These are phyloP conservation scores for Phytophthora podocarpi DNA, from an alignment of 352 stramenopile genomes.

Conservation along the genomic window DNA sequence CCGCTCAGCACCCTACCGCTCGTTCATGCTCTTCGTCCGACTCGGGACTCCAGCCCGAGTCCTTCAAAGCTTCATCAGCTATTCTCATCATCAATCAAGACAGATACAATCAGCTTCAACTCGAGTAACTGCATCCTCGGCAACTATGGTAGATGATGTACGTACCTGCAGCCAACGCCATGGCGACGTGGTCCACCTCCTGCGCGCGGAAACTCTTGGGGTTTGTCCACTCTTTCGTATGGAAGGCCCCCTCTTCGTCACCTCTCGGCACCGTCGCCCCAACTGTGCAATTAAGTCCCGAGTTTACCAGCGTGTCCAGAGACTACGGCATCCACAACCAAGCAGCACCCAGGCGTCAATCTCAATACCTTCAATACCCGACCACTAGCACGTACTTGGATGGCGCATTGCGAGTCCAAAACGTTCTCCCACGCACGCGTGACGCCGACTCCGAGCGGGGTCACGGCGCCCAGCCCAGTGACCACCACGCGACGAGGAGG, in stretches of 20 bases:
- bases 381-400: conserved; percentile 68
- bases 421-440: conserved; percentile 83
- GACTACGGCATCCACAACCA: too few species aligned
- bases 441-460: conserved; percentile 89
- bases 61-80: conserved; percentile 83
- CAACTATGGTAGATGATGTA: too few species aligned
- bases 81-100: conserved; percentile 9
- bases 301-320: conserved; percentile 71
- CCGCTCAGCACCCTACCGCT: too few species aligned
- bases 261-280: conserved; percentile 71
- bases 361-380: too few species aligned
- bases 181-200: conserved; percentile 87
- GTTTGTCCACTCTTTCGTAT: conserved; percentile 72
- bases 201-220: conserved; percentile 69
- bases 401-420: conserved; percentile 76
- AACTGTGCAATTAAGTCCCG: conserved; percentile 70
- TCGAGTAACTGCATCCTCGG: too few species aligned
- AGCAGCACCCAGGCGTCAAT: too few species aligned
- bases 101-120: conserved; percentile 1
- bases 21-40: conserved; percentile 73
- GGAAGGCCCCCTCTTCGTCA: conserved; percentile 58
- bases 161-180: conserved; percentile 83
- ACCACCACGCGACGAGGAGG: conserved; percentile 89
- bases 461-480: conserved; percentile 91
- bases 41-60: conserved; percentile 66